These are phyloP conservation scores for Dactylonectria estremocensis DNA, from an alignment of 2,329 filamentous ascomycete species.

Conservation along the genomic window DNA sequence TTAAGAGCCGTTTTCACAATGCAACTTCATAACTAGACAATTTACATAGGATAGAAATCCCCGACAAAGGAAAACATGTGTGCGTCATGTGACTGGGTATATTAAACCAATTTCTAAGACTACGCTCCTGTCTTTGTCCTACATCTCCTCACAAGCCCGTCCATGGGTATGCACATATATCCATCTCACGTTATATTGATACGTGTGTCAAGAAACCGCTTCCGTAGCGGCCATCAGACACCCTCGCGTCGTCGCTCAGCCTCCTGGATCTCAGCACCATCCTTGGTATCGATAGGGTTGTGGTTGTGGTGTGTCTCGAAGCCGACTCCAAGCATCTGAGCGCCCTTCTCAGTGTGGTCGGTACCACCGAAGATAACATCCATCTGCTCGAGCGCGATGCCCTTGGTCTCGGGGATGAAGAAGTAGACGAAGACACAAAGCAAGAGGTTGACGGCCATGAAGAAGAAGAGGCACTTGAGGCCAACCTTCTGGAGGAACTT, in stretches of 20 bases:
- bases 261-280: slow-evolving; percentile 42
- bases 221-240: slow-evolving; percentile 30
- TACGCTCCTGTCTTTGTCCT: background rate
- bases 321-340: slow-evolving; percentile 46
- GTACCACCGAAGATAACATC: slow-evolving; percentile 69
- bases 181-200: background rate
- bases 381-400: slow-evolving; percentile 74
- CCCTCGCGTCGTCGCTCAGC: slow-evolving; percentile 42
- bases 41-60: background rate
- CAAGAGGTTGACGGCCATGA: slow-evolving; percentile 57
- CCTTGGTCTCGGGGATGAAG: slow-evolving; percentile 67
- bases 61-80: background rate
- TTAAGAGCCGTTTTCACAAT: too few species aligned
- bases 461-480: slow-evolving; percentile 59
- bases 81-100: slow-evolving; percentile 22
- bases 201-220: background rate
- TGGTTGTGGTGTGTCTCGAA: slow-evolving; percentile 13
- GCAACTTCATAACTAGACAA: too few species aligned
- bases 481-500: slow-evolving; percentile 72
- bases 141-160: background rate
- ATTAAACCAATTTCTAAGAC: slow-evolving; percentile 10
- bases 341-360: slow-evolving; percentile 49
- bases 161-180: background rate
- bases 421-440: slow-evolving; percentile 66
- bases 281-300: slow-evolving; percentile 40